Evolutionary conservation across 2,329 filamentous ascomycete genomes (phyloP), one percentile per base, ranked within the genome.

Genomic region (Ceratocystis lukuohia): DNA sequence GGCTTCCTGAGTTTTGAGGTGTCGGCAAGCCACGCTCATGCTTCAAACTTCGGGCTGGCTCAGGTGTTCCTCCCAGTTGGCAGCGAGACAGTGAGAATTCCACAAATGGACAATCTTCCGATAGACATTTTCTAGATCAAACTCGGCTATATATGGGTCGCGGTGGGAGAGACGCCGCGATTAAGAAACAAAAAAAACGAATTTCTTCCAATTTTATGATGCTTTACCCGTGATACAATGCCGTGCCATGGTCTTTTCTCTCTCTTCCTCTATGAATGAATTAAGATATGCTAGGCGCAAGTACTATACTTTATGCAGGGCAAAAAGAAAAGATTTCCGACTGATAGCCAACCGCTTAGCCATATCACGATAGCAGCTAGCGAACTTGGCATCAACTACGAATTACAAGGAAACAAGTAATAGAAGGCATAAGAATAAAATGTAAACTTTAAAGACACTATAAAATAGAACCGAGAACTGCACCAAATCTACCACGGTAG

Each of bases 161-260:
- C 28, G 64, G 64, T 65, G 64, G 56, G 56, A 65, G 53, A 48
- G 64, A 61, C 64, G 64, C 50, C 53, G 45, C 46, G 62, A 30
- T 62, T 28, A 20, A n/a, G 53, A 59, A 59, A 33, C 28, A 59
- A 56, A 56, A 56, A 48, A 48, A 48, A 46, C 17, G 25, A 53
- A 53, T 25, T 53, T 53, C 20, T 53, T 53, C 3, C 48, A 53
- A 25, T 10, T 50, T 25, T 10, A 6, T 53, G 25, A 20, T 53
- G 20, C 20, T 17, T n/a, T 53, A 2, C 33, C 3, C 1, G 48
- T 53, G 48, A 53, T 25, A 15, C 12, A 25, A 12, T 8, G 15
- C 7, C 20, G 12, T 25, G 8, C 3, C 5, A 15, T 53, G 22
- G 20, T 20, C 12, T 50, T 12, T 50, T 15, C n/a, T 10, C 3